Evolutionary conservation across 441 rosid species (phyloP).

Genomic region (Populus hybrid): DNA sequence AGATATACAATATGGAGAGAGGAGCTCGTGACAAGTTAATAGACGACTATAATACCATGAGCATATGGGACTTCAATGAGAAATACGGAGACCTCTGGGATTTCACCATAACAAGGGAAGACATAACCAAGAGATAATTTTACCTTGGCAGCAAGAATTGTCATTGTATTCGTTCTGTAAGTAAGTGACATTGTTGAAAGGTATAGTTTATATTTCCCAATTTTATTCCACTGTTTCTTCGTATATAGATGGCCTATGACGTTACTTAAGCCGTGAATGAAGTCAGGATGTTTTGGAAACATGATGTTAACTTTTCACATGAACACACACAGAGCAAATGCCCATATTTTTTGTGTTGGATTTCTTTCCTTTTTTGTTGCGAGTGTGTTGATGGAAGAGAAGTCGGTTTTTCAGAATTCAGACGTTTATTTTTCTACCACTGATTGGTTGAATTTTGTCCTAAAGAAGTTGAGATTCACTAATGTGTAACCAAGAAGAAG

Average conservation of each 20-base stretch:
- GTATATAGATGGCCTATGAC: too few species aligned
- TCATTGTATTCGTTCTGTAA: not conserved
- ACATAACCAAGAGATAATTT: slow-evolving; percentile 51
- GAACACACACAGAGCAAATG: not conserved
- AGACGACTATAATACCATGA: slow-evolving; percentile 77
- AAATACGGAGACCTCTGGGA: slow-evolving; percentile 94
- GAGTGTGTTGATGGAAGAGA: not conserved
- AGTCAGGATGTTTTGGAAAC: not conserved
- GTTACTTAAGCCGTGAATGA: not conserved
- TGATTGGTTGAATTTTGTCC: too few species aligned
- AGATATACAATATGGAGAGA: slow-evolving; percentile 79
- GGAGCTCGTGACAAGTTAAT: slow-evolving; percentile 91
- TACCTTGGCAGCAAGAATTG: not conserved
- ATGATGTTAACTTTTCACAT: too few species aligned
- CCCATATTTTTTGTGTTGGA: not conserved
- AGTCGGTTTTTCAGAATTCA: too few species aligned
- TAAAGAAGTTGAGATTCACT: too few species aligned
- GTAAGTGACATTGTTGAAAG: not conserved
- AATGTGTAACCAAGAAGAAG: too few species aligned
- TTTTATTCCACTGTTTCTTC: not conserved
- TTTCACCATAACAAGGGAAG: slow-evolving; percentile 63
- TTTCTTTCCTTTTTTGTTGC: not conserved
- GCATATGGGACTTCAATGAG: slow-evolving; percentile 89
- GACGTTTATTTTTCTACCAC: too few species aligned
- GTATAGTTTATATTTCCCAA: slow-evolving; percentile 5